These are phyloP conservation scores for Aspergillus sclerotiicarbonarius DNA, from an alignment of 495 filamentous ascomycete genomes.

Conservation along the genomic window DNA sequence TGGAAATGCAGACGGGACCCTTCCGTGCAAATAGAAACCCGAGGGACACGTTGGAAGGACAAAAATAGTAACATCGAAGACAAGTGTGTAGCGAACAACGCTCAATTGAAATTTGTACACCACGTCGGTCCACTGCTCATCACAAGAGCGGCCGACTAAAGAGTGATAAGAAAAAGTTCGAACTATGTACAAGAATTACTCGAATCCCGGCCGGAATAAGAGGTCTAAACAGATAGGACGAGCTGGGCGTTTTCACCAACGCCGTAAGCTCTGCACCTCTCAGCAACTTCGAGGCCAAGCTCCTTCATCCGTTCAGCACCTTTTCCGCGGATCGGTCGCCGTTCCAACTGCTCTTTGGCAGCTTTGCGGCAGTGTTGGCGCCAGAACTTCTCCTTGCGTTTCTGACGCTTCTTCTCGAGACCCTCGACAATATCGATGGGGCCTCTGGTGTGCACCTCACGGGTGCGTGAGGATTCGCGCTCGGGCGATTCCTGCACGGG, in stretches of 20 bases:
- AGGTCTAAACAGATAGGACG: constrained; percentile 71
- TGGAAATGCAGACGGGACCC: constrained; percentile 31
- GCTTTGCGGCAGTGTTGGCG: constrained; percentile 75
- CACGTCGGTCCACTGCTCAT: constrained; percentile 6
- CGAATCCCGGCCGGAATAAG: constrained; percentile 8
- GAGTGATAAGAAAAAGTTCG: constrained; percentile 23
- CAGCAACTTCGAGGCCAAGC: constrained; percentile 82
- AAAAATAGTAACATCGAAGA: constrained; percentile 4
- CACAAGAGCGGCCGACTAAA: constrained; percentile 16
- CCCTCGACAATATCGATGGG: constrained; percentile 97
- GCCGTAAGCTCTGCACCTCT: constrained; percentile 63
- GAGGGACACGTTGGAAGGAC: constrained; percentile 18
- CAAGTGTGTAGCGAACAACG: constrained; percentile 13
- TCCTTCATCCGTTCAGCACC: constrained; percentile 94
- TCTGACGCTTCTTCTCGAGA: constrained; percentile 87
- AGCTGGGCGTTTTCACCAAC: constrained; percentile 62
- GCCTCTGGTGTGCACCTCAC: constrained; percentile 64
- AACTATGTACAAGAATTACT: constrained; percentile 44
- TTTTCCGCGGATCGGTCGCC: constrained; percentile 68
- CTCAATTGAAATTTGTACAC: constrained; percentile 7
- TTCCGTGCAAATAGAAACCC: constrained; percentile 16
- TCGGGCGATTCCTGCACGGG: constrained; percentile 34
- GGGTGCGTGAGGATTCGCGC: constrained; percentile 37
- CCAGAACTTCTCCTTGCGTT: constrained; percentile 84
- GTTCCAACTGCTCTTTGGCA: constrained; percentile 58